Base-by-base conservation (phyloP, 768 basidiomycete genomes). In the Chalciporus pseudorubinellus region DNA sequence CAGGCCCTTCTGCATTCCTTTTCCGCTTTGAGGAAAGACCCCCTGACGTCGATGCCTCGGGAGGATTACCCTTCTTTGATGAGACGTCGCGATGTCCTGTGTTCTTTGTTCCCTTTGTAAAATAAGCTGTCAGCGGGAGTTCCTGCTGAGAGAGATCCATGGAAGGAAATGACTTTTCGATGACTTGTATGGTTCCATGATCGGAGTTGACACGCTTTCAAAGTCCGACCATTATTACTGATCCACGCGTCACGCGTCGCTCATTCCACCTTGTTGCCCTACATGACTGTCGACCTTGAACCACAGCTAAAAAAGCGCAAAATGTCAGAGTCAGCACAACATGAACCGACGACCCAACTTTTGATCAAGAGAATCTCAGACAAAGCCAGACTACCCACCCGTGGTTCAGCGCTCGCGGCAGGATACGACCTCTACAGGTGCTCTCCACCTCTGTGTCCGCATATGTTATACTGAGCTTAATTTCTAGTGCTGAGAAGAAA, bases 341-440 rank as follows among this genome's bases (percentile, higher is more conserved):
- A 58, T 13, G 69, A 75, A 3, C 77, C 79, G 41, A 61, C 69
- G 8, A 60, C 74, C 1, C 77, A 77, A 41, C 80, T 98, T 18
- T 81, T 92, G 48, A 81, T 99, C 65, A 97, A 97, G 65, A 81
- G 84, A 29, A 83, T 89, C 33, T 92, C 90, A 3, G 81, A 83
- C 16, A 89, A 85, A 62, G 97, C 91, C 21, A 87, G 68, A 55
- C 65, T 92, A 19, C 97, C 97, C 3, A 93, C 89, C 10, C 81
- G 92, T 44, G 95, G 97, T 1, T 92, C 89, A 3, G 70, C 83
- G 2, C 74, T 93, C 44, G 82, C 95, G 2, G 97, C 97, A 1
- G 97, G 97, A 6, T 97, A 98, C 64, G 97, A 99, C 69, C 76
- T 99, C 33, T 95, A 93, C 73, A 88, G 89, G 94, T 91, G 65